Percentiles rank a stretch among this genome's conserved stretches.
Conservation (phyloP, 1,139 yeast genomes). For the Geotrichum carabidarum region DNA sequence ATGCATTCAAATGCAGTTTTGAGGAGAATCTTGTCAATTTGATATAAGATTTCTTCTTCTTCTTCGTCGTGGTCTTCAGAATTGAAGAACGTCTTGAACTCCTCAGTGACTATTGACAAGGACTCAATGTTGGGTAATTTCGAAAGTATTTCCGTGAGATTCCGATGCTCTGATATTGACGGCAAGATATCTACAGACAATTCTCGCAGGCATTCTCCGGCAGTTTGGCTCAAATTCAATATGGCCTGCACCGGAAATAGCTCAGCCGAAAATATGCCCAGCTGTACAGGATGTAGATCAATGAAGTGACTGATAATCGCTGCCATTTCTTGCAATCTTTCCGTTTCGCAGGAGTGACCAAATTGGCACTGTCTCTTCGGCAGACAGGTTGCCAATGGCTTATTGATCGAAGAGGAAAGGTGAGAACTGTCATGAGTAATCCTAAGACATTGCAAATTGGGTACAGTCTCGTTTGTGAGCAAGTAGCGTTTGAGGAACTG, state of each 20-base stretch:
- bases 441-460: constrained; percentile 9
- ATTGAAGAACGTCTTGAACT: neutral
- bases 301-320: neutral
- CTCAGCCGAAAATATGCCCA: neutral
- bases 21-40: neutral
- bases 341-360: neutral
- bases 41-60: neutral
- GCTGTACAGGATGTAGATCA: neutral
- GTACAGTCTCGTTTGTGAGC: constrained; percentile 5
- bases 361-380: neutral
- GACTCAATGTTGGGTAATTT: neutral
- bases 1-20: constrained; percentile 2
- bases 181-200: constrained; percentile 4
- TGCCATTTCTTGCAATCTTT: neutral
- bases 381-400: neutral
- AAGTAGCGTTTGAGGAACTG: constrained; percentile 5
- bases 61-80: neutral
- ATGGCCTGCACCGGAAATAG: constrained; percentile 5
- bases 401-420: neutral
- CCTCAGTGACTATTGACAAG: neutral
- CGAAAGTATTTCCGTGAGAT: neutral
- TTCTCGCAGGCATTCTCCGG: neutral
- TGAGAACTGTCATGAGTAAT: neutral
- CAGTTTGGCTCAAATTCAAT: neutral
- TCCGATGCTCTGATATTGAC: constrained; percentile 1